phyloP scores from a whole-genome alignment of 2,329 filamentous ascomycete species.

The Celoporthe dispersa region DNA sequence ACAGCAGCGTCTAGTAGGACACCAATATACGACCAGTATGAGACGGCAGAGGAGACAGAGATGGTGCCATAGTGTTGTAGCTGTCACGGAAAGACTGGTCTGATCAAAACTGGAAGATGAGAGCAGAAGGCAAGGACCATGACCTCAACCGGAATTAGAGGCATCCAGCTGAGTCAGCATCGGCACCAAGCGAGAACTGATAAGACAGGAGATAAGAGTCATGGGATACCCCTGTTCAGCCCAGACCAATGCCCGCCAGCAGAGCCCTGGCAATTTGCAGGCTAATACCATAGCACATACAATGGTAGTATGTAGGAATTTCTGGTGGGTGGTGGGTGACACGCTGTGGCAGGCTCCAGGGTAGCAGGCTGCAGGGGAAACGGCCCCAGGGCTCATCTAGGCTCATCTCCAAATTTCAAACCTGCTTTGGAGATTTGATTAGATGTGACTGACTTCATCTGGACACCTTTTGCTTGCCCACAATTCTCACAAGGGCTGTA shows the following conservation, averaged over 20 bases:
- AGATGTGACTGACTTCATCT: constrained; percentile 8
- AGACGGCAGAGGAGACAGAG: too few relatives aligned
- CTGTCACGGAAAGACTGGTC: too few relatives aligned
- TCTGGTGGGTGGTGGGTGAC: background rate
- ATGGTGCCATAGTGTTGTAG: too few relatives aligned
- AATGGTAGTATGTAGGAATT: background rate
- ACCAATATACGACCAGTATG: too few relatives aligned
- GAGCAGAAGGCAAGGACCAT: background rate
- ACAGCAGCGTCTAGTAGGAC: background rate
- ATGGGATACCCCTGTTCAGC: background rate
- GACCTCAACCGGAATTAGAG: too few relatives aligned
- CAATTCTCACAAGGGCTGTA: background rate
- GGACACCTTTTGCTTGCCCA: constrained; percentile 10
- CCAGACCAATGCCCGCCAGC: constrained; percentile 1
- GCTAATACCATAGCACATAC: background rate
- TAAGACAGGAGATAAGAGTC: constrained; percentile 1
- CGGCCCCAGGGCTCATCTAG: background rate
- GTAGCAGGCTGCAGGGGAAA: constrained; percentile 1
- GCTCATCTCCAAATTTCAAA: constrained; percentile 11
- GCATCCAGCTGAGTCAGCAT: background rate
- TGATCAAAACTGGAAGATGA: background rate
- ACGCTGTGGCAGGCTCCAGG: background rate
- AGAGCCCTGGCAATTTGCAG: background rate
- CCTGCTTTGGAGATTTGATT: constrained; percentile 14
- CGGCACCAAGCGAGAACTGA: background rate